Percentiles rank a stretch among this genome's conserved stretches.
phyloP scores from a whole-genome alignment of 495 filamentous ascomycete genomes.

The Penicillium verhagenii region DNA sequence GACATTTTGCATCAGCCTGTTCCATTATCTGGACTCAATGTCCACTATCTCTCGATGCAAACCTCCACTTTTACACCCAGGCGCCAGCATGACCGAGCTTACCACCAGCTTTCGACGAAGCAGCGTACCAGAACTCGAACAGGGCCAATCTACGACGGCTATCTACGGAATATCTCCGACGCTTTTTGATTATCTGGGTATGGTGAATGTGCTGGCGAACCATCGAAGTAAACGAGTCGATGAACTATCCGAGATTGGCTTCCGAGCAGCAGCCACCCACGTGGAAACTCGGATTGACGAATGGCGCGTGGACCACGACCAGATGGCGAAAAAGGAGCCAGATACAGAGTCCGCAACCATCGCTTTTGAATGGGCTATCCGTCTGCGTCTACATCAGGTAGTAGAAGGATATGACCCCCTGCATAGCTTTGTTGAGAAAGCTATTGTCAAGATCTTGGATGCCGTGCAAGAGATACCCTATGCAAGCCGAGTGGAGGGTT shows the following conservation, averaged over 20 bases:
- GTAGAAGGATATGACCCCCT: conserved; percentile 26
- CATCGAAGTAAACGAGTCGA: conserved; percentile 28
- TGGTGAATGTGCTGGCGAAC: conserved; percentile 31
- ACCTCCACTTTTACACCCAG: conserved; percentile 22
- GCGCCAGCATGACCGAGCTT: conserved; percentile 18
- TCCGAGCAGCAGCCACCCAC: conserved; percentile 26
- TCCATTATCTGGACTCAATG: conserved; percentile 34
- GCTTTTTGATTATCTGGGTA: conserved; percentile 25
- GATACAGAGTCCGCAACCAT: conserved; percentile 20
- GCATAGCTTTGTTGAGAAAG: conserved; percentile 21
- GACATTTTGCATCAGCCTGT: conserved; percentile 26
- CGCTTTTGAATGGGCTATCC: conserved; percentile 31
- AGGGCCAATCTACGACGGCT: conserved; percentile 13
- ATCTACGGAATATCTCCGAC: conserved; percentile 26
- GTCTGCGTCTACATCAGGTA: conserved; percentile 29
- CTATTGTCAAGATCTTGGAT: conserved; percentile 15
- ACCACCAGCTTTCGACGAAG: conserved; percentile 10
- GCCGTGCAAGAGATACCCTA: conserved; percentile 24
- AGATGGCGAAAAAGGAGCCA: background rate
- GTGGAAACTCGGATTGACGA: conserved; percentile 19
- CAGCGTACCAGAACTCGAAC: conserved; percentile 9
- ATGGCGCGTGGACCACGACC: conserved; percentile 20
- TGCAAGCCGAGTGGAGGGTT: conserved; percentile 26
- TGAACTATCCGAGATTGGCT: conserved; percentile 32
- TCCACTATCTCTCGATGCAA: conserved; percentile 33